Base-by-base conservation (phyloP, 139 green algal genomes). In the Diplosphaera chodatii region DNA sequence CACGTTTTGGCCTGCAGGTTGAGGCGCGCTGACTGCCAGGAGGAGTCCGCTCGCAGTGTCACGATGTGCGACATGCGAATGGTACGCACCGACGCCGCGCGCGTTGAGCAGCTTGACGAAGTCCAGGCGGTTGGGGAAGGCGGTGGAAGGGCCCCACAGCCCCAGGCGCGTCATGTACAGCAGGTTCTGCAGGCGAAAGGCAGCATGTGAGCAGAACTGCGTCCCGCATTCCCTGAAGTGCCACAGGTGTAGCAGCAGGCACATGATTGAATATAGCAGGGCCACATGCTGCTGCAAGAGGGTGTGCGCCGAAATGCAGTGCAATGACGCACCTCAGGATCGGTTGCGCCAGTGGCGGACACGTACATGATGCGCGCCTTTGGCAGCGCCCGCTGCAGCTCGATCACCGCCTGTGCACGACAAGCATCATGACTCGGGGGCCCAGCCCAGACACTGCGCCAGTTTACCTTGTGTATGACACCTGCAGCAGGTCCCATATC, bases 81-180 rank as follows among this genome's bases (percentile, higher is more conserved):
- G n/a, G n/a, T n/a, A n/a, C n/a, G n/a, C n/a, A n/a, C n/a, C 68
- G 28, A 85, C 69, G 59, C 79, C 79, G 59, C 71, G 32, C 4
- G 32, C 55, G 31, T 71, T 72, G 33, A 81, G 67, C 70, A 78
- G 67, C 56, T 68, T 30, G 3, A 80, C 69, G 28, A 85, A 78
- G 0, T 69, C 66, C 25, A 40, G n/a, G 70, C 77, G 80, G 59
- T 28, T 64, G 25, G 29, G 22, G 69, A 86, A 89, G 33, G 79
- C 63, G 29, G 71, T 80, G n/a, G 69, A 2, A 4, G 55, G 28
- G 15, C 84, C 86, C 84, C 86, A 91, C 68, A 90, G 75, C 10
- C 84, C 86, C 28, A 91, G 77, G 6, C 86, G 76, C 56, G 71
- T 75, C 84, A 90, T 87, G 75, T 90, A 91, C 37, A 77, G 76